Conservation (phyloP, 495 filamentous ascomycete genomes). For the Parmelia sp. region DNA sequence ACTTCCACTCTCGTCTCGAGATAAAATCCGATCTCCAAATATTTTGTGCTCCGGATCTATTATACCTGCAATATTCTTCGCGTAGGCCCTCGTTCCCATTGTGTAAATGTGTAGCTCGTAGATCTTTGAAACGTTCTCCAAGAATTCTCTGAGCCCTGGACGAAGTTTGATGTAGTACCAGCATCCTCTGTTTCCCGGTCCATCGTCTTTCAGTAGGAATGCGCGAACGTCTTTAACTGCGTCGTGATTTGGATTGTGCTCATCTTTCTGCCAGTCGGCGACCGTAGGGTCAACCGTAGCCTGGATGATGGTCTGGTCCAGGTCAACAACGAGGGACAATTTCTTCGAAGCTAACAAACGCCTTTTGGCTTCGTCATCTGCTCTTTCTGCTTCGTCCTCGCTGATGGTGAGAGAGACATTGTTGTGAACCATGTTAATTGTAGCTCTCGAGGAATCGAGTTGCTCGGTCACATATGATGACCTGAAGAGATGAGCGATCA, state of each 20-base stretch:
- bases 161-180: conserved; percentile 99
- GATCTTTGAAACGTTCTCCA: conserved; percentile 68
- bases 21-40: conserved; percentile 91
- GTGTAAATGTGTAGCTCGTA: conserved; percentile 98
- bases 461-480: conserved; percentile 53
- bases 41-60: conserved; percentile 85
- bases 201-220: conserved; percentile 85
- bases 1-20: conserved; percentile 91
- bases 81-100: conserved; percentile 95
- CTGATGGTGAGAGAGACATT: conserved; percentile 73
- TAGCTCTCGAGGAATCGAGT: conserved; percentile 66
- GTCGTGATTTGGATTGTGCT: conserved; percentile 81
- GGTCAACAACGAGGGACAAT: conserved; percentile 89
- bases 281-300: conserved; percentile 95
- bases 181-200: conserved; percentile 62
- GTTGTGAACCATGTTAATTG: conserved; percentile 89
- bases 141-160: conserved; percentile 79
- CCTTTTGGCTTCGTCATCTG: conserved; percentile 79
- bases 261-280: conserved; percentile 87
- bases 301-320: conserved; percentile 98
- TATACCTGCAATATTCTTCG: conserved; percentile 81
- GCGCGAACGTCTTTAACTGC: conserved; percentile 78
- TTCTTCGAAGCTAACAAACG: conserved; percentile 72
- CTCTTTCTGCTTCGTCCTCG: conserved; percentile 63
- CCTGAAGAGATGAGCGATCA: conserved; percentile 30